Evolutionary conservation across 73 alveolate genomes (phyloP).

Genomic region (Tetrahymena borealis): DNA sequence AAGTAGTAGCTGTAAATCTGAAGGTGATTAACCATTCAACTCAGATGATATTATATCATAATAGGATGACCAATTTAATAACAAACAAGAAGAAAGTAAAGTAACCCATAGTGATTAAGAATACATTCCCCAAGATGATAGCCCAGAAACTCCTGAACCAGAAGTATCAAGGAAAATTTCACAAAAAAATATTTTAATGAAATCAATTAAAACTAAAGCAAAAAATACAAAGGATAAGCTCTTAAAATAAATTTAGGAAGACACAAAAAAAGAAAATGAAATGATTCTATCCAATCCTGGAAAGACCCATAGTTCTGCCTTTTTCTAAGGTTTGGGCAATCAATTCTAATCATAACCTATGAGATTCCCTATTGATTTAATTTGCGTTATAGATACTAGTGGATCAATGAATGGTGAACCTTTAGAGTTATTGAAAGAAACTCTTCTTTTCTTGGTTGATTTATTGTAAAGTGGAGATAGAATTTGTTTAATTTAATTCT

Average conservation of each 20-base stretch:
- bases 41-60: too few relatives aligned
- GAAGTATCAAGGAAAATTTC: not conserved
- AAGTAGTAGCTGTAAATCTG: too few relatives aligned
- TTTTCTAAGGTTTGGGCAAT: not conserved
- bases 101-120: too few relatives aligned
- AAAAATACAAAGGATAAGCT: not conserved
- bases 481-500: not conserved
- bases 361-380: slow-evolving; percentile 22
- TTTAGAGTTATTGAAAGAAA: slow-evolving; percentile 1
- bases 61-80: too few relatives aligned
- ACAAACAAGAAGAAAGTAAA: too few relatives aligned
- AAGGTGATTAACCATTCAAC: too few relatives aligned
- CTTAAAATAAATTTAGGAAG: not conserved
- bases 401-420: slow-evolving; percentile 28
- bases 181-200: not conserved
- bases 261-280: not conserved
- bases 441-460: slow-evolving; percentile 1
- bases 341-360: not conserved
- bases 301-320: too few relatives aligned
- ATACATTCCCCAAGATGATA: not conserved
- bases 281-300: too few relatives aligned
- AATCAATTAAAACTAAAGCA: not conserved
- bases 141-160: not conserved
- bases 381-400: slow-evolving; percentile 30
- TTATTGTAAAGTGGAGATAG: not conserved